Evolutionary conservation across 2,329 filamentous ascomycete genomes (phyloP).

Genomic region (Chalaropsis thielavioides): DNA sequence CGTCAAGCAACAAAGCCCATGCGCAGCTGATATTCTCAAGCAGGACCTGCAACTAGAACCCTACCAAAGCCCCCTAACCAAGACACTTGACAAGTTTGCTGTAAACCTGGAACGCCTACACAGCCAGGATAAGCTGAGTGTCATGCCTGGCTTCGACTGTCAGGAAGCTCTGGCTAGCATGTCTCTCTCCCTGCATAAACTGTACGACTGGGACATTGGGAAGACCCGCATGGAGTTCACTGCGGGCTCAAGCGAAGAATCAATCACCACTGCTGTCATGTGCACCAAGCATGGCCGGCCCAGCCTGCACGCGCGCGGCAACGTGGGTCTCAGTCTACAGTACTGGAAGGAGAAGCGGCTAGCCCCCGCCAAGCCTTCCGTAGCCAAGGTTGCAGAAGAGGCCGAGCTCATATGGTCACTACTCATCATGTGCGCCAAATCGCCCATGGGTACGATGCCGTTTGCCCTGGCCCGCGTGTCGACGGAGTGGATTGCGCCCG

Average conservation of each 20-base stretch:
- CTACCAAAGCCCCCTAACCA: conserved; percentile 50
- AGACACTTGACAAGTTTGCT: conserved; percentile 55
- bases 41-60: conserved; percentile 47
- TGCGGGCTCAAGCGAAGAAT: conserved; percentile 27
- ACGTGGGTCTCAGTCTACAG: conserved; percentile 55
- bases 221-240: conserved; percentile 28
- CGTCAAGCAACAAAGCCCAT: conserved; percentile 44
- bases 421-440: conserved; percentile 47
- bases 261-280: conserved; percentile 41
- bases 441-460: conserved; percentile 34
- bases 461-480: conserved; percentile 40
- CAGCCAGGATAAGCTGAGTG: conserved; percentile 55
- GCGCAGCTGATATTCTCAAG: conserved; percentile 51
- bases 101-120: conserved; percentile 57
- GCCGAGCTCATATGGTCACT: conserved; percentile 48
- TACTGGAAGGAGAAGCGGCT: conserved; percentile 59
- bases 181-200: conserved; percentile 50
- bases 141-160: conserved; percentile 53
- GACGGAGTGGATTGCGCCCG: conserved; percentile 56
- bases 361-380: conserved; percentile 27
- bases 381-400: conserved; percentile 28
- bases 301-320: conserved; percentile 51
- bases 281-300: conserved; percentile 58
- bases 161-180: conserved; percentile 64
- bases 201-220: conserved; percentile 58